These are phyloP conservation scores for Ophiostoma sp. DNA, from an alignment of 2,329 filamentous ascomycete genomes.

Conservation along the genomic window DNA sequence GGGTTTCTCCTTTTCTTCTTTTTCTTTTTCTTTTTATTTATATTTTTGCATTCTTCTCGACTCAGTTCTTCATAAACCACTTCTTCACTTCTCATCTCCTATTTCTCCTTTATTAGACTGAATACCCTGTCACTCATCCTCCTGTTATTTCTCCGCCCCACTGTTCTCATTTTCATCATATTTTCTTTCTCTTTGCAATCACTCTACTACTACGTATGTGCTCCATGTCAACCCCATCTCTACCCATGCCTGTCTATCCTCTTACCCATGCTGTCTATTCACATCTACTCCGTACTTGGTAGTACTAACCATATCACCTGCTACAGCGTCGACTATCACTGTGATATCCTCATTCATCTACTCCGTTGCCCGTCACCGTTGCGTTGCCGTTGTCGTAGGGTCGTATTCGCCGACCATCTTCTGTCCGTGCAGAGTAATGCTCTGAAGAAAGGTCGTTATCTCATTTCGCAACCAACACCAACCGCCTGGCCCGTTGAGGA, in stretches of 20 bases:
- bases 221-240: neutral
- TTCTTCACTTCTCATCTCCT: neutral
- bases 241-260: neutral
- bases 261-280: neutral
- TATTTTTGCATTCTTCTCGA: neutral
- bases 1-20: neutral
- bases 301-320: no score
- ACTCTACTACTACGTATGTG: neutral
- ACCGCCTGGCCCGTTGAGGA: neutral
- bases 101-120: conserved; percentile 1
- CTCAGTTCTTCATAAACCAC: no score
- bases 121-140: neutral
- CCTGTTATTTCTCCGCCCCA: conserved; percentile 1
- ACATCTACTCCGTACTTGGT: no score
- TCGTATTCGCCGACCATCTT: neutral
- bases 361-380: neutral
- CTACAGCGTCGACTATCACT: no score
- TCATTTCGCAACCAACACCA: conserved; percentile 3
- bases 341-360: neutral
- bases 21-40: neutral
- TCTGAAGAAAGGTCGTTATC: neutral
- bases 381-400: neutral
- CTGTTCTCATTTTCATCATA: neutral
- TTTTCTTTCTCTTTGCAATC: neutral
- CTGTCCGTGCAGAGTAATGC: no score